phyloP scores from a whole-genome alignment of 1,139 yeast genomes.

The Pneumocystis canis region DNA sequence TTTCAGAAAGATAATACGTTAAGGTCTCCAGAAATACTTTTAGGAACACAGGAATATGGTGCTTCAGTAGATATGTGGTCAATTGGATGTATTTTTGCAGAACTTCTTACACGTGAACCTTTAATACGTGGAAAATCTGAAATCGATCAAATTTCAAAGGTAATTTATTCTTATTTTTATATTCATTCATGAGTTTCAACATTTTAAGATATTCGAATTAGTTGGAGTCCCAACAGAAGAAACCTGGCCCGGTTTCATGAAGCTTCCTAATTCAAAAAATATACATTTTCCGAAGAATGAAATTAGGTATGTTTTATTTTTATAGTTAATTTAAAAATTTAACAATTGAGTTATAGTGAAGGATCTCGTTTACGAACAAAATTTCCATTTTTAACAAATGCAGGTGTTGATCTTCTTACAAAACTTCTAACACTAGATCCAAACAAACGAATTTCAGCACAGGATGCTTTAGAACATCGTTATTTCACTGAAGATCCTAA shows the following conservation, averaged over 20 bases:
- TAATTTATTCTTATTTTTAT: slow-evolving; percentile 27
- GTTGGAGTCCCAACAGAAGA: slow-evolving; percentile 16
- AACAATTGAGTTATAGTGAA: slow-evolving; percentile 3
- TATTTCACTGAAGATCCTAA: slow-evolving; percentile 53
- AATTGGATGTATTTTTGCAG: slow-evolving; percentile 43
- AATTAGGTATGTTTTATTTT: not conserved
- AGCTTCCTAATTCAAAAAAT: slow-evolving; percentile 17
- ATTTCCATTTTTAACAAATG: slow-evolving; percentile 13
- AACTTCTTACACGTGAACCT: slow-evolving; percentile 40
- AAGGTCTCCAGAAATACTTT: slow-evolving; percentile 36
- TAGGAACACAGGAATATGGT: slow-evolving; percentile 40
- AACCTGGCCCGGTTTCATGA: slow-evolving; percentile 18
- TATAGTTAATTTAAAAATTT: not conserved
- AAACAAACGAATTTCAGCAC: slow-evolving; percentile 57
- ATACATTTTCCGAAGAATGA: slow-evolving; percentile 12
- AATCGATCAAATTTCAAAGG: slow-evolving; percentile 38
- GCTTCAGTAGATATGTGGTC: slow-evolving; percentile 48
- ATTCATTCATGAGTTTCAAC: not conserved
- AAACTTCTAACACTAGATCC: slow-evolving; percentile 74
- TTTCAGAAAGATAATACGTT: not conserved
- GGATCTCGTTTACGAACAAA: slow-evolving; percentile 12
- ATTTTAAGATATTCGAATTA: slow-evolving; percentile 10
- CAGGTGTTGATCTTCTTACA: slow-evolving; percentile 48
- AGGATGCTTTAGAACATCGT: slow-evolving; percentile 56
- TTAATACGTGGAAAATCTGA: slow-evolving; percentile 42